A percentile compares a stretch with the other conserved stretches of the same genome.
These are phyloP conservation scores for Mortierella sp. DNA, from an alignment of 371 early-diverging fungal species.

Conservation along the genomic window DNA sequence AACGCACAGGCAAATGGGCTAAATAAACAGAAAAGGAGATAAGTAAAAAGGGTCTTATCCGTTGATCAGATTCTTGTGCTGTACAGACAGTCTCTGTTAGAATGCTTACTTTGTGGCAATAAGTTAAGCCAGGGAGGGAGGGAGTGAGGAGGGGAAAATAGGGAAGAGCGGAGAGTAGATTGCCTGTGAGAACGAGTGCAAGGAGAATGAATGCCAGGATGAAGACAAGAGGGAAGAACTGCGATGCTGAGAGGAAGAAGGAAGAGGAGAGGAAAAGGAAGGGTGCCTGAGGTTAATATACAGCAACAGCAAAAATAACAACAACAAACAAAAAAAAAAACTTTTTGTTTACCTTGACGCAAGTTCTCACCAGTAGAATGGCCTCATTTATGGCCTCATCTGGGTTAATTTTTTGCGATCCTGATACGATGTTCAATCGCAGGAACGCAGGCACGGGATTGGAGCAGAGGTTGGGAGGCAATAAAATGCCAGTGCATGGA, in stretches of 20 bases:
- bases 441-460: conserved; percentile 1
- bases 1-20: conserved; percentile 11
- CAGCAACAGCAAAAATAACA: neutral
- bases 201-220: neutral
- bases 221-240: too few relatives aligned
- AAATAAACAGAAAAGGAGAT: conserved; percentile 5
- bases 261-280: conserved; percentile 2
- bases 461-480: neutral
- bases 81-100: neutral
- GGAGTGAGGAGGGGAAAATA: neutral
- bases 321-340: conserved; percentile 6
- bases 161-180: neutral
- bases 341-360: neutral
- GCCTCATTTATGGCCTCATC: conserved; percentile 2
- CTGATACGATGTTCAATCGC: neutral
- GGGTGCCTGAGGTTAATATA: conserved; percentile 8
- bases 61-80: neutral
- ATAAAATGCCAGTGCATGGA: neutral
- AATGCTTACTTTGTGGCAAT: neutral
- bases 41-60: neutral
- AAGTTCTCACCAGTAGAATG: neutral
- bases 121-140: neutral
- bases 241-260: conserved; percentile 8
- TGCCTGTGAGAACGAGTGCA: neutral
- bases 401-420: conserved; percentile 2